phyloP scores from a whole-genome alignment of 164 flowering plant species.

The Umbilicus rupestris region DNA sequence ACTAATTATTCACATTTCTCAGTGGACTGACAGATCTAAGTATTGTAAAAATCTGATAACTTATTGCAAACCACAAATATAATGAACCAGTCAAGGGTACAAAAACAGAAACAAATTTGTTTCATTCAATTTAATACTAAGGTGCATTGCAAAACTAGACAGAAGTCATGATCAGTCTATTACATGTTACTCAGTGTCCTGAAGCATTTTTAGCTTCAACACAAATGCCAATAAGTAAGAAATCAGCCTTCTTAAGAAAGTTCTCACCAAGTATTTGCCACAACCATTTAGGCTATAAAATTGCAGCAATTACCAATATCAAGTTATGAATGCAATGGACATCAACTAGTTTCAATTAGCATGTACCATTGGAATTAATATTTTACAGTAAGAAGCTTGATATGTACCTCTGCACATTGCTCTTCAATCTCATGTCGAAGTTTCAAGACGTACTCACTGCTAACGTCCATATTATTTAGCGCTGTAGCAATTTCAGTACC shows the following conservation, averaged over 20 bases:
- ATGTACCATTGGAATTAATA: not conserved
- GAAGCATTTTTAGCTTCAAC: not conserved
- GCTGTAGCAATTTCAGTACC: constrained; percentile 86
- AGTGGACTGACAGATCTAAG: no score
- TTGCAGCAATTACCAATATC: not conserved
- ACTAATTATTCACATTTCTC: no score
- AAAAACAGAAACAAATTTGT: not conserved
- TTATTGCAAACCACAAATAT: not conserved
- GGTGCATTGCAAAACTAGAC: no score
- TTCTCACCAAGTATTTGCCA: not conserved
- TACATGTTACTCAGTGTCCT: not conserved
- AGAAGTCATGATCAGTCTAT: not conserved
- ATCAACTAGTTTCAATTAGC: not conserved
- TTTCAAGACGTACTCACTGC: constrained; percentile 80
- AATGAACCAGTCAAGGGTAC: not conserved
- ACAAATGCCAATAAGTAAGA: not conserved
- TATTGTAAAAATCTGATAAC: not conserved
- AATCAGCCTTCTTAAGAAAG: not conserved
- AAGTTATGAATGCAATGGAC: not conserved
- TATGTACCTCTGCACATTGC: constrained; percentile 74
- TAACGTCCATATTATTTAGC: constrained; percentile 83
- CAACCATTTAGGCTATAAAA: not conserved
- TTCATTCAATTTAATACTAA: no score
- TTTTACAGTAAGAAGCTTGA: not conserved
- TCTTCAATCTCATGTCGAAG: constrained; percentile 82